Conservation (phyloP, 805 yeast species). For the Candida coquimbonensis region DNA sequence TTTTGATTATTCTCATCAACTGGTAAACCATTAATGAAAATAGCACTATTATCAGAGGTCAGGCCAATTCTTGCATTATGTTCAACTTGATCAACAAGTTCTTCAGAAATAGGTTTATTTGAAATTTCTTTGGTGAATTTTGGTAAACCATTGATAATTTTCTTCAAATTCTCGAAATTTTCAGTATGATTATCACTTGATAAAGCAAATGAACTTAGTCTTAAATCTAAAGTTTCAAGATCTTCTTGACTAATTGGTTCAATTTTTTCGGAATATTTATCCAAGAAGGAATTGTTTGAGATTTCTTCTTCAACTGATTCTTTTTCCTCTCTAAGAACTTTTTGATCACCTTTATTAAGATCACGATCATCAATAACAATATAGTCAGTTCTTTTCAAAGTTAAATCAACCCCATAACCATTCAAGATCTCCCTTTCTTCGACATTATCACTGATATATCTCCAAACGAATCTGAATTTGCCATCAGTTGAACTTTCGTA, state of each 20-base stretch:
- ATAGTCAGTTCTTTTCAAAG: conserved; percentile 61
- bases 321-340: conserved; percentile 12
- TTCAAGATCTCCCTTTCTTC: conserved; percentile 27
- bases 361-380: conserved; percentile 58
- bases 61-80: conserved; percentile 33
- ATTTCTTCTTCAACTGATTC: background rate
- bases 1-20: conserved; percentile 39
- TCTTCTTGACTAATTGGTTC: conserved; percentile 25
- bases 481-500: conserved; percentile 53
- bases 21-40: conserved; percentile 68
- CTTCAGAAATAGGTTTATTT: conserved; percentile 14
- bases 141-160: conserved; percentile 48
- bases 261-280: conserved; percentile 25
- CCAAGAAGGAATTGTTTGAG: conserved; percentile 12
- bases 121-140: conserved; percentile 32
- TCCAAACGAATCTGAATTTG: conserved; percentile 67
- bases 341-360: conserved; percentile 21
- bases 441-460: conserved; percentile 45
- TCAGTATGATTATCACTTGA: conserved; percentile 20
- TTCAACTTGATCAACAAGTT: conserved; percentile 23
- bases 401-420: conserved; percentile 65
- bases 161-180: conserved; percentile 32
- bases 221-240: conserved; percentile 32
- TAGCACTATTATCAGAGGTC: conserved; percentile 35
- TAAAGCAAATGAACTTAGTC: conserved; percentile 29